Percentiles rank a stretch among this genome's conserved stretches.
Evolutionary conservation across 2,329 filamentous ascomycete genomes (phyloP).

Genomic region (Ophiosphaerella korrae): DNA sequence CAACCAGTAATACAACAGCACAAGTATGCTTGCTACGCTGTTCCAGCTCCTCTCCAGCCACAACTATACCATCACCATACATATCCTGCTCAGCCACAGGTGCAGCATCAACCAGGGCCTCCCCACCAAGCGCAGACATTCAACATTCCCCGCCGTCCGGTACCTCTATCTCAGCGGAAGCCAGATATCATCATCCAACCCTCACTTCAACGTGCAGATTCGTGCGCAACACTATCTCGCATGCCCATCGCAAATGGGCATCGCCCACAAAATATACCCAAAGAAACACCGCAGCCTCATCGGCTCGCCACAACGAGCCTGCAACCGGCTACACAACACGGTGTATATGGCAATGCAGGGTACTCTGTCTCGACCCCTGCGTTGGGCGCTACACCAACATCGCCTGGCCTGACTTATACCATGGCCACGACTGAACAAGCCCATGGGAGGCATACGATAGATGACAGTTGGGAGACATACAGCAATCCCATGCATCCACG

Average conservation of each 20-base stretch:
- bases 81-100: slow-evolving; percentile 8
- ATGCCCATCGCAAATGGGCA: slow-evolving; percentile 44
- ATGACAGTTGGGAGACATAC: slow-evolving; percentile 39
- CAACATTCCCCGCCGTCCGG: slow-evolving; percentile 34
- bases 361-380: slow-evolving; percentile 38
- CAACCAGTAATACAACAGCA: slow-evolving; percentile 21
- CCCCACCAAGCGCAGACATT: slow-evolving; percentile 29
- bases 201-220: slow-evolving; percentile 37
- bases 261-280: slow-evolving; percentile 20
- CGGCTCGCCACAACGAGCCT: slow-evolving; percentile 7
- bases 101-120: slow-evolving; percentile 19
- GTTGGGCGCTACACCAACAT: slow-evolving; percentile 27
- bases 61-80: slow-evolving; percentile 13
- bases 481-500: slow-evolving; percentile 3
- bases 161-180: slow-evolving; percentile 29
- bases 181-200: slow-evolving; percentile 36
- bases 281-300: slow-evolving; percentile 20
- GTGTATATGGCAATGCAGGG: slow-evolving; percentile 29
- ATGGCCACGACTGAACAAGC: slow-evolving; percentile 11
- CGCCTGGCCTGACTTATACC: slow-evolving; percentile 20
- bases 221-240: slow-evolving; percentile 39
- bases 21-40: slow-evolving; percentile 34
- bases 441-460: slow-evolving; percentile 20
- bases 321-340: slow-evolving; percentile 15
- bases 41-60: slow-evolving; percentile 13